Evolutionary conservation across 345 rosid genomes (phyloP).

Genomic region (Brassica incana): DNA sequence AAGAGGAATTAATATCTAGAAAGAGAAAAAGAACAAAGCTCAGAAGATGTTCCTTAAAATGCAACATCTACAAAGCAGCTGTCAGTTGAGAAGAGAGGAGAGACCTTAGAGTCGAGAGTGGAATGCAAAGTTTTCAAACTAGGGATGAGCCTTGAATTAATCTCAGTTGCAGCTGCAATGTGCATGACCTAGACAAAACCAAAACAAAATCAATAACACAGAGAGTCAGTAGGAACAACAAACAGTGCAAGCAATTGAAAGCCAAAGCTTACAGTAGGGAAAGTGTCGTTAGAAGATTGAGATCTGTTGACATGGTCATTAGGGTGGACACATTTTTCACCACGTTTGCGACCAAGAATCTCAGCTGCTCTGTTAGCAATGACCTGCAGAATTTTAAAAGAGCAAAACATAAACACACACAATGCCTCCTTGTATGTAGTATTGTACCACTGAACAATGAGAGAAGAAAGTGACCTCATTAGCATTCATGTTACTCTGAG

Average conservation of each 20-base stretch:
- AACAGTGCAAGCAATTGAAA: background rate
- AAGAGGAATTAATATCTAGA: background rate
- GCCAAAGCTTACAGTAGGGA: slow-evolving; percentile 73
- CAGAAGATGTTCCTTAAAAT: slow-evolving; percentile 3
- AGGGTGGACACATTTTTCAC: slow-evolving; percentile 89
- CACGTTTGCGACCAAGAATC: slow-evolving; percentile 87
- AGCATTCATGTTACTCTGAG: slow-evolving; percentile 99
- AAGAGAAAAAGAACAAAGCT: background rate
- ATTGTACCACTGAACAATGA: background rate
- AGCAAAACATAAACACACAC: slow-evolving; percentile 10
- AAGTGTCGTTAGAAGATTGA: slow-evolving; percentile 94
- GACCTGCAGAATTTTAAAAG: slow-evolving; percentile 48
- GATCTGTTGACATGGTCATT: slow-evolving; percentile 98
- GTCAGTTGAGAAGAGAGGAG: slow-evolving; percentile 14
- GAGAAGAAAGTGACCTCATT: slow-evolving; percentile 62
- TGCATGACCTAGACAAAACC: slow-evolving; percentile 71
- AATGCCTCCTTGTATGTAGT: background rate
- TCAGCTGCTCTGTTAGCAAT: slow-evolving; percentile 98
- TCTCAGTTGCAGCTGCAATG: slow-evolving; percentile 91
- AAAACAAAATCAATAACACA: background rate
- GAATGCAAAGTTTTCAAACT: slow-evolving; percentile 65
- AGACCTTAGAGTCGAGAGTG: slow-evolving; percentile 80
- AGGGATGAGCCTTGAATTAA: slow-evolving; percentile 81
- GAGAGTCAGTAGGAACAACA: background rate
- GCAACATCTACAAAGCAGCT: slow-evolving; percentile 14